These are phyloP conservation scores for Coniferiporia weirii DNA, from an alignment of 1,284 basidiomycete genomes.

Conservation along the genomic window DNA sequence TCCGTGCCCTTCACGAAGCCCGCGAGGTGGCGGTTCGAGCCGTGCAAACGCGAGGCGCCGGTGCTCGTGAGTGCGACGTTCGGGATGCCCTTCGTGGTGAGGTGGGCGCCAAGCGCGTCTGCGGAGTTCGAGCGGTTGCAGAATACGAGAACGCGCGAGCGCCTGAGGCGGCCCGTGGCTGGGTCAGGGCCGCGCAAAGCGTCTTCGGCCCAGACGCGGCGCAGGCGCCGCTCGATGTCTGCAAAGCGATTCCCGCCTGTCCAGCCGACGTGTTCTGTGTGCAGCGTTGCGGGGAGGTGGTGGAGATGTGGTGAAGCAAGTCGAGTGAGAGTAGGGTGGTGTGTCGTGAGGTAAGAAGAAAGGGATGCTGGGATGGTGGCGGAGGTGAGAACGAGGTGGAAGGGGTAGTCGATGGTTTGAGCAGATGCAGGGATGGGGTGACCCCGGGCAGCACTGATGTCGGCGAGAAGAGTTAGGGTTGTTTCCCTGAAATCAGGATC, in stretches of 20 bases:
- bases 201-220: slow-evolving; percentile 72
- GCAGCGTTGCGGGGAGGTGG: slow-evolving; percentile 63
- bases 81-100: slow-evolving; percentile 56
- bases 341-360: slow-evolving; percentile 52
- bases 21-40: slow-evolving; percentile 69
- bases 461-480: slow-evolving; percentile 62
- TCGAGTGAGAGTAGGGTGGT: slow-evolving; percentile 57
- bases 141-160: slow-evolving; percentile 72
- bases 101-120: slow-evolving; percentile 47
- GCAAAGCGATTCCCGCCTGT: slow-evolving; percentile 74
- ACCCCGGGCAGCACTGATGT: slow-evolving; percentile 61
- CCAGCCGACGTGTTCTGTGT: slow-evolving; percentile 69
- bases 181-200: slow-evolving; percentile 27
- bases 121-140: slow-evolving; percentile 73
- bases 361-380: slow-evolving; percentile 83
- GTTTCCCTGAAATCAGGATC: slow-evolving; percentile 76
- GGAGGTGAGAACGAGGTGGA: slow-evolving; percentile 77
- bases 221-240: slow-evolving; percentile 71
- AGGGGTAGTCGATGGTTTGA: slow-evolving; percentile 49
- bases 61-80: slow-evolving; percentile 60
- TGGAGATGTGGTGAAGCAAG: slow-evolving; percentile 79
- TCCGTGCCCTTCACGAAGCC: slow-evolving; percentile 52
- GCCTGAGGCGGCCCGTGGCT: slow-evolving; percentile 21
- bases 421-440: slow-evolving; percentile 32
- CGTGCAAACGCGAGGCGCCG: slow-evolving; percentile 50